Evolutionary conservation across 1,284 basidiomycete species (phyloP), one percentile per base, ranked within the genome.

Genomic region (Coriolopsis trogii): DNA sequence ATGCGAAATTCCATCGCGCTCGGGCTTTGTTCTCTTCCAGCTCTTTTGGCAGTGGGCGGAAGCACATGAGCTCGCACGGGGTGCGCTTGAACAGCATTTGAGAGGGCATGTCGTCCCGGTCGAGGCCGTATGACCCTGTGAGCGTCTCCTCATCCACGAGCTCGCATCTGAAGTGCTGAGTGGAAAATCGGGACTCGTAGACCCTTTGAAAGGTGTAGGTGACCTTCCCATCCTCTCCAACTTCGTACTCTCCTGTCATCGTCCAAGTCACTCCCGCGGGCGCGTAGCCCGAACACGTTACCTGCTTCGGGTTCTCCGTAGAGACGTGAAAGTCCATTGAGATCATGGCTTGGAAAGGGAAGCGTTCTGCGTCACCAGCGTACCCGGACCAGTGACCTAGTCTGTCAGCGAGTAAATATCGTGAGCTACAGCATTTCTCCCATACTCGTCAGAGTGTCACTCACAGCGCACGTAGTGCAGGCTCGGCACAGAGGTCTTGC

Each of bases 1-100:
- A 45, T 4, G 63, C 66, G 33, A 60, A 66, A 7, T 33, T 52
- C 62, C 63, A 66, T 18, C 64, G 34, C 3, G 63, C 57, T 6
- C 52, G 42, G 16, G n/a, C 39, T 48, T 59, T 44, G 46, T 58
- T 58, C 16, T 23, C 39, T 12, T 38, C 41, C 20, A 65, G 51
- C 21, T 61, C 59, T 25, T 33, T 16, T 12, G 59, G 56, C 16
- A 53, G 49, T 3, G 62, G 62, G 18, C 64, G 60, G 41, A 33
- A 50, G 18, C 42, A 48, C 51, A 53, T 60, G 29, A 43, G 16
- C 21, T 44, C 29, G 15, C 20, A 20, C 49, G 39, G 26, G 43
- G 20, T 28, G 7, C 42, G 29, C 23, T 51, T 54, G 13, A 49
- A 46, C 31, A 52, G 42, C 31, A 44, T 12, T 15, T 44, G 30